Evolutionary conservation across 2,329 filamentous ascomycete species (phyloP), one percentile per base, ranked within the genome.

Genomic region (Talaromyces sp.): DNA sequence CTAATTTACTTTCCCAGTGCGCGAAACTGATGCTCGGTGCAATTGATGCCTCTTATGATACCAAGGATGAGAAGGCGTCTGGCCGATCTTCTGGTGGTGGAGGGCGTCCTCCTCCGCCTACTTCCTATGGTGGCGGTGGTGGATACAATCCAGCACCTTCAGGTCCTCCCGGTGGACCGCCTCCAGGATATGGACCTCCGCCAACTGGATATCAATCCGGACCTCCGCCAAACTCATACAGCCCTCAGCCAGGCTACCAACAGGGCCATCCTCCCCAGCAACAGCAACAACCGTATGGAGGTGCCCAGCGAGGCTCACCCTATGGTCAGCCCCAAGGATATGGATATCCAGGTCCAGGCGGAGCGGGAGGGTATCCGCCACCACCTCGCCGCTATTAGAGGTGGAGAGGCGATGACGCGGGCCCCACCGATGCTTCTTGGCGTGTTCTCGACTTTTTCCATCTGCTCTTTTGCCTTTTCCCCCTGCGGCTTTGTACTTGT

Each of bases 1-100:
- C 35, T 47, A 20, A 39, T n/a, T 29, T 1, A 30, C 22, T 11
- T 14, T 14, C 22, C 13, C 47, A 78, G 76, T 77, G 86, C 62
- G 79, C 85, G 57, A 88, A 88, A 71, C 77, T 88, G 52, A 82
- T 88, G 46, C 81, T 88, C 22, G 86, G 86, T 55, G 81, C 84
- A 33, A 86, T 88, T 64, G 86, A 88, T 64, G 76, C 80, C 20
- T 84, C 82, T 17, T 87, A 87, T 60, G 85, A 87, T 59, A 80
- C 77, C 61, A 85, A 87, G 68, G 85, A 87, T 58, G 85, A 87
- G 70, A 83, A 84, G 68, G 68, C 70, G 5, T 74, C 74, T 56
- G 70, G 69, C 20, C 69, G 69, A 20, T 54, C 69, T 30, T 54
- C 56, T 35, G 67, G 62, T 48, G 56, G 37, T 16, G 56, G 62